Base-by-base conservation (phyloP, 1,284 basidiomycete genomes). In the Fomitopsis schrenkii region DNA sequence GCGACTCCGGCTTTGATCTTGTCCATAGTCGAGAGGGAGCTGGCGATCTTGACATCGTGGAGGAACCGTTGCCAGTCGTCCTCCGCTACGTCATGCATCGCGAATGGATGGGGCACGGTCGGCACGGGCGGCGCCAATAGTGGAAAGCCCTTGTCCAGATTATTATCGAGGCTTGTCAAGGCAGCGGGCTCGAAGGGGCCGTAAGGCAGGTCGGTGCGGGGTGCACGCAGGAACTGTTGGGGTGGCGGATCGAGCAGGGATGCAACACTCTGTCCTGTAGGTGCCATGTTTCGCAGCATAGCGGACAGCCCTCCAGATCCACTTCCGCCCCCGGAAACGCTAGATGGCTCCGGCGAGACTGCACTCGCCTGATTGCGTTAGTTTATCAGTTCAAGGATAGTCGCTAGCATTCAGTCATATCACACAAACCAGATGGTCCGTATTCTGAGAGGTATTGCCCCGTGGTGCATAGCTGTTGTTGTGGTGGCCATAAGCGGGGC, bases 21-120 rank as follows among this genome's bases (percentile, higher is more conserved):
- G 30, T 67, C 62, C 58, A 56, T 57, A 41, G 62, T 55, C 8
- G 64, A 61, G 33, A 62, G 54, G 54, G 59, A 53, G 26, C 62
- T 65, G 12, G 65, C 68, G 22, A 55, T 41, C 42, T 62, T 64
- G 41, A 71, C 48, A 45, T 71, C 66, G 30, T 59, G 59, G 57
- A 72, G 33, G 63, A 72, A 72, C 8, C 59, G 59, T 40, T 52
- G 42, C 80, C 80, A 81, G 65, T 81, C 80, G 9, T 64, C 64
- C 67, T 80, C 74, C 9, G 59, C 68, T 8, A 81, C 69, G 64
- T 80, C 78, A 64, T 77, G 76, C 48, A 71, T 66, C 15, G 61
- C 62, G 62, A 81, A 80, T 10, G 79, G 78, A 65, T 81, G 79
- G 14, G 74, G 74, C 46, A 56, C 50, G n/a, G 53, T 45, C 26